A percentile compares a stretch with the other conserved stretches of the same genome.
phyloP scores from a whole-genome alignment of 2,329 filamentous ascomycete species.

The Alternaria incomplexa region DNA sequence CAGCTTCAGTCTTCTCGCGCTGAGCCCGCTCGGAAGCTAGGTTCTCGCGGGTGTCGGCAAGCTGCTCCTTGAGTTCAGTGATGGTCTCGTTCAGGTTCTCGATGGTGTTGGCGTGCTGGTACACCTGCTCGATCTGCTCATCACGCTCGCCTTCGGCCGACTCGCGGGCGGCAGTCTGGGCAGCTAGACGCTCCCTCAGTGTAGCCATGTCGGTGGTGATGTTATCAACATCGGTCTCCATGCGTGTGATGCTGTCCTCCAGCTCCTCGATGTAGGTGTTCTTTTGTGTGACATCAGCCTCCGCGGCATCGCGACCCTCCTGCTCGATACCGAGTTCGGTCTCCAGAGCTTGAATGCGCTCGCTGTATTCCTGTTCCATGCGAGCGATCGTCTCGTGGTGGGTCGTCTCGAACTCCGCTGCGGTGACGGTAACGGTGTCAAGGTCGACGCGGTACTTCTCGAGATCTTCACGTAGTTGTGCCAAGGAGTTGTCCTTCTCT shows the following conservation, averaged over 20 bases:
- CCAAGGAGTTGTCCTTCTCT: conserved; percentile 44
- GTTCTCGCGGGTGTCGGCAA: conserved; percentile 46
- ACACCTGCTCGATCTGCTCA: conserved; percentile 42
- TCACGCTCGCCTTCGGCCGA: conserved; percentile 48
- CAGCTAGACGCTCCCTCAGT: conserved; percentile 43
- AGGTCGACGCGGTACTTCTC: conserved; percentile 50
- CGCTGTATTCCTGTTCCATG: conserved; percentile 49
- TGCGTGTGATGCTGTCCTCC: conserved; percentile 45
- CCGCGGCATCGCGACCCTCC: conserved; percentile 46
- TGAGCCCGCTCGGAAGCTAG: conserved; percentile 52
- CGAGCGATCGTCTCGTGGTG: conserved; percentile 44
- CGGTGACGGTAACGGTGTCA: conserved; percentile 44
- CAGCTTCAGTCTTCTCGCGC: conserved; percentile 52
- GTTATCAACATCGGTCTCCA: conserved; percentile 46
- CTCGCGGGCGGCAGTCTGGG: conserved; percentile 41
- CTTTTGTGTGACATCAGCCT: conserved; percentile 49
- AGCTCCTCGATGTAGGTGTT: conserved; percentile 48
- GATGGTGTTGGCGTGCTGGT: conserved; percentile 45
- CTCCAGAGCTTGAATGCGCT: conserved; percentile 46
- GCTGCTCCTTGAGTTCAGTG: conserved; percentile 46
- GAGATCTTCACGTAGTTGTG: conserved; percentile 48
- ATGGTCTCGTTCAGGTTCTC: conserved; percentile 43
- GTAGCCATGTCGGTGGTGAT: conserved; percentile 39
- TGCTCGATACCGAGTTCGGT: conserved; percentile 45
- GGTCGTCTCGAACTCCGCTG: conserved; percentile 49